A percentile compares a stretch with the other conserved stretches of the same genome.
Evolutionary conservation across 1,284 basidiomycete species (phyloP).

Genomic region (Ceratobasidium sp.): DNA sequence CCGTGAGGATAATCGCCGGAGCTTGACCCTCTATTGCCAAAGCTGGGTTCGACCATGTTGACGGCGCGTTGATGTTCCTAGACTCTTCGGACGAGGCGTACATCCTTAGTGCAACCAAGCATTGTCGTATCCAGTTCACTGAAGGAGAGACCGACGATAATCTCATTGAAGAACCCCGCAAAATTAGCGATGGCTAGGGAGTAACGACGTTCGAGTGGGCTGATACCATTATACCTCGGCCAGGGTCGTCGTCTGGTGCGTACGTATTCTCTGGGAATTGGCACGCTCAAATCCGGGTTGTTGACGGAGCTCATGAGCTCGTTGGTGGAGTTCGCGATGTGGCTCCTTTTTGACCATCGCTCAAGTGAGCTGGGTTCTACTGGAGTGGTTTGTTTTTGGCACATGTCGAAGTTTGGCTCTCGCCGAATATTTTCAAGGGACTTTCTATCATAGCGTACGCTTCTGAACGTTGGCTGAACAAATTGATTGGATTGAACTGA

Average conservation of each 20-base stretch:
- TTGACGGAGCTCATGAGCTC: conserved; percentile 8
- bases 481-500: no score
- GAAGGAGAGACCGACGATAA: conserved; percentile 23
- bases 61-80: conserved; percentile 9
- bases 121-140: conserved; percentile 16
- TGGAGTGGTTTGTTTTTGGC: no score
- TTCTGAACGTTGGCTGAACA: no score
- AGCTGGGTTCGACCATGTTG: conserved; percentile 23
- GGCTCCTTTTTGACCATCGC: no score
- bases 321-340: conserved; percentile 8
- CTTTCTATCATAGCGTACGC: no score
- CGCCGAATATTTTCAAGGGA: no score
- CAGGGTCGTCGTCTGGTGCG: not conserved
- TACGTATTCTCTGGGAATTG: conserved; percentile 7
- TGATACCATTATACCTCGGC: conserved; percentile 27
- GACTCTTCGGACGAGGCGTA: conserved; percentile 15
- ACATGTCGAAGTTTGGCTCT: no score
- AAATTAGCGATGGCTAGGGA: conserved; percentile 18
- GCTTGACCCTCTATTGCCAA: conserved; percentile 15
- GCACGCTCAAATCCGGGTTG: conserved; percentile 12
- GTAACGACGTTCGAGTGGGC: not conserved
- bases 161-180: conserved; percentile 11
- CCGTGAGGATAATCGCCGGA: not conserved
- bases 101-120: conserved; percentile 19
- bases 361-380: no score